A percentile compares a stretch with the other conserved stretches of the same genome.
phyloP scores from a whole-genome alignment of 345 rosid genomes.

The Populus nigra region DNA sequence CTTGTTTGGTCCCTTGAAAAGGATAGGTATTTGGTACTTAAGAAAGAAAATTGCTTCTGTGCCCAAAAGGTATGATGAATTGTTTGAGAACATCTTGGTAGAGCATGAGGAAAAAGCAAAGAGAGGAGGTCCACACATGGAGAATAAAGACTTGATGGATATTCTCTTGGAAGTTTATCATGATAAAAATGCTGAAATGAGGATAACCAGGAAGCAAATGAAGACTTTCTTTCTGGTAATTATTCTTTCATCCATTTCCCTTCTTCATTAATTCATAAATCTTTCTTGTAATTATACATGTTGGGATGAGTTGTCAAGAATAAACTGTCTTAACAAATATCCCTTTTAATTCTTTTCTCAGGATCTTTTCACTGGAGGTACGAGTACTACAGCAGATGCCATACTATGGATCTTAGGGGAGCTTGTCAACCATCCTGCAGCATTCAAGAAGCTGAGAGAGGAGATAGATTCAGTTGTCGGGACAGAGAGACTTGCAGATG shows the following conservation, averaged over 20 bases:
- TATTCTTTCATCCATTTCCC: neutral
- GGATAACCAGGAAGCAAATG: slow-evolving; percentile 34
- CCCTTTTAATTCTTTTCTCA: neutral
- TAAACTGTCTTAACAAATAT: neutral
- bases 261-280: neutral
- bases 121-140: neutral
- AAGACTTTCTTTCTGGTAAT: slow-evolving; percentile 42
- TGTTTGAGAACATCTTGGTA: slow-evolving; percentile 14
- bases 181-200: slow-evolving; percentile 35
- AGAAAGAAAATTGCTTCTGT: slow-evolving; percentile 6
- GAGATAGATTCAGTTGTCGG: slow-evolving; percentile 14
- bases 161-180: slow-evolving; percentile 35
- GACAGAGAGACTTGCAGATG: slow-evolving; percentile 8
- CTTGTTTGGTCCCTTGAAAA: slow-evolving; percentile 12
- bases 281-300: neutral
- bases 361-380: slow-evolving; percentile 27
- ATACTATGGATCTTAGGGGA: slow-evolving; percentile 14
- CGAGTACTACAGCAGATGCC: slow-evolving; percentile 18
- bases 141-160: slow-evolving; percentile 48
- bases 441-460: slow-evolving; percentile 12
- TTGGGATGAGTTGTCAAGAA: neutral
- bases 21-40: neutral
- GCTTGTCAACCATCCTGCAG: slow-evolving; percentile 21
- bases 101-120: slow-evolving; percentile 18
- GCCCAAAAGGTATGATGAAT: slow-evolving; percentile 1